Evolutionary conservation across 768 basidiomycete genomes (phyloP), one percentile per base, ranked within the genome.

Genomic region (Lactarius sp.): DNA sequence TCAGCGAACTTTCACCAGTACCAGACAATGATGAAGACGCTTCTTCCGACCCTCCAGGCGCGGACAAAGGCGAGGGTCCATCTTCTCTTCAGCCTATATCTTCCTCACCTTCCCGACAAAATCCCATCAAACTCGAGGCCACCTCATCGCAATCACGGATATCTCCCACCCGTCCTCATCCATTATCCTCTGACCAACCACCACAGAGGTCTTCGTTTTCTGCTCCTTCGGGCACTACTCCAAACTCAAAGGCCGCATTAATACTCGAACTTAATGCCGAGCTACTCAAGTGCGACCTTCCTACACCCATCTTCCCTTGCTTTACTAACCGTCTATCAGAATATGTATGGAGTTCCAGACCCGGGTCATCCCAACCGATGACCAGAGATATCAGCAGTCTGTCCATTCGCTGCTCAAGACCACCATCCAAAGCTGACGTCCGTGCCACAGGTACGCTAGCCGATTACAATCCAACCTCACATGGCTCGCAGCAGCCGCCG

Each of bases 1-100:
- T 92, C 71, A 90, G 86, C 67, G 88, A 90, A 66, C 82, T 90
- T 31, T 88, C 88, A 8, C 85, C 87, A 1, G 80, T 85, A 0
- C 83, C 85, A 46, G 83, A 84, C 69, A 76, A 77, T 27, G 83
- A 84, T 52, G 83, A 83, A 16, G 77, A 78, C 3, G 73, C 74
- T 54, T 73, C 78, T 56, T 73, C 76, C 22, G 74, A 75, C 57
- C 75, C 78, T 56, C 73, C 75, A 39, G 65, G 65, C 13, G 65
- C 69, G n/a, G 55, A 66, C 42, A 67, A 63, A 42, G 66, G 70
- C 57, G 66, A 66, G 56, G 68, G 61, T 22, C 42, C 62, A 16
- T 59, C 61, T 41, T 61, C 66, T 33, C 61, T 50, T 34, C 64
- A 60, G 39, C 51, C 50, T 20, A 39, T 9, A 34, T 22, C 31